Percentiles rank a stretch among this genome's conserved stretches.
phyloP scores from a whole-genome alignment of 345 rosid species.

The Trapa bicornis region DNA sequence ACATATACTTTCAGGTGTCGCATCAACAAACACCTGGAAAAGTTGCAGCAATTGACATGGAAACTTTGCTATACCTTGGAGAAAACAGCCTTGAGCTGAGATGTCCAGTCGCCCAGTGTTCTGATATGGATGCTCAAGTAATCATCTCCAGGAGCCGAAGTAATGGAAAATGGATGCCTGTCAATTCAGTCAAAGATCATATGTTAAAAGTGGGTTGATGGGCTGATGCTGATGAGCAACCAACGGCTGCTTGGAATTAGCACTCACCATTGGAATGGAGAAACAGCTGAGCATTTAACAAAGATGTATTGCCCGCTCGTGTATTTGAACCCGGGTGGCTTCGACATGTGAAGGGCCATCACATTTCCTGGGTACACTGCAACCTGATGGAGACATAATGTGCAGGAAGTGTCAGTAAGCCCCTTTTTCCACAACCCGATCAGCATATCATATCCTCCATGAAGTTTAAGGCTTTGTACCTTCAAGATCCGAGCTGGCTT shows the following conservation, averaged over 20 bases:
- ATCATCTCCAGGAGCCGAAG: constrained; percentile 56
- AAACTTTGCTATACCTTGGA: constrained; percentile 21
- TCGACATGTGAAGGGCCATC: constrained; percentile 56
- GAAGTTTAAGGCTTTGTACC: constrained; percentile 22
- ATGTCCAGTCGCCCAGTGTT: constrained; percentile 73
- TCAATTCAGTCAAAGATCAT: too few species aligned
- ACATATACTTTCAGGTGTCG: background rate
- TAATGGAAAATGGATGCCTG: constrained; percentile 71
- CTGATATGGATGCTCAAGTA: constrained; percentile 53
- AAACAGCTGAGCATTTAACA: constrained; percentile 60
- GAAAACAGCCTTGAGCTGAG: constrained; percentile 51
- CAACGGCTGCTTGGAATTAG: background rate
- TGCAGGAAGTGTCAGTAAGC: background rate
- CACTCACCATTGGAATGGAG: constrained; percentile 65
- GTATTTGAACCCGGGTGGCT: constrained; percentile 69
- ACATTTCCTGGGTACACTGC: constrained; percentile 82
- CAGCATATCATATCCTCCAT: too few species aligned
- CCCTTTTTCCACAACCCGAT: too few species aligned
- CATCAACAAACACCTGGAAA: too few species aligned
- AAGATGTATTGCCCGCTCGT: constrained; percentile 80
- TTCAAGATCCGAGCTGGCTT: constrained; percentile 49
- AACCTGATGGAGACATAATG: constrained; percentile 31
- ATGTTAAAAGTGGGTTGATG: too few species aligned
- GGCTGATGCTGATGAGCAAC: too few species aligned
- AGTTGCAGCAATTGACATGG: too few species aligned